Evolutionary conservation across 176 grass and related monocot species (phyloP), one percentile per base, ranked within the genome.

Genomic region (Phoenix dactylifera): DNA sequence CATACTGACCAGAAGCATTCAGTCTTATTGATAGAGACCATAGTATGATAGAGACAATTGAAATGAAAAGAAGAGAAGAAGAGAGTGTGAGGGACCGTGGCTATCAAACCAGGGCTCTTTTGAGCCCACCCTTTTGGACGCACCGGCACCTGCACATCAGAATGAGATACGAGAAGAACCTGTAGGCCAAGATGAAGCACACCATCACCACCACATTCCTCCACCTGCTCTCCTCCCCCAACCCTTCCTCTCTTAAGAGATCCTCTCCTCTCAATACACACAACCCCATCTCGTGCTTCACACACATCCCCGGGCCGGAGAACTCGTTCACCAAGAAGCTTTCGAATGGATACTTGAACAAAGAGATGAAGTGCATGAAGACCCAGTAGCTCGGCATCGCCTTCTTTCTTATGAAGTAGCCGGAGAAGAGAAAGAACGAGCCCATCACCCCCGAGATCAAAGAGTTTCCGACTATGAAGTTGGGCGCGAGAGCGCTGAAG

Each of bases 301-400:
- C 73, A 71, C 88, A 91, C 69, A 56, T 68, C 17, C 56, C 77
- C 3, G 58, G 28, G 0, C 75, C 79, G 30, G 52, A 71, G 79
- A 91, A 86, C 80, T 91, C 88, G 66, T 91, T 91, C 22, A 91
- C 70, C 26, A 91, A 51, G 78, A 91, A 70, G 55, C 76, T 79
- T 60, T 91, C 88, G 57, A 91, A 91, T 6, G 88, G 88, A 52
- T 85, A 91, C 72, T 91, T 91, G 65, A 91, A 91, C 28, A 91
- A 71, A 22, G 88, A 91, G 0, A 91, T 63, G 69, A 83, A 91
- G 80, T 91, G 88, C 88, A 91, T 86, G 60, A 86, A 86, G 54
- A 91, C 69, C 88, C 88, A 91, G 71, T 64, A 83, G 15, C 69
- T 55, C 22, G 88, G 88, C 88, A 91, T 91, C 14, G 68, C 76